phyloP scores from a whole-genome alignment of 139 green algal species.

The Coelastrella sp. region DNA sequence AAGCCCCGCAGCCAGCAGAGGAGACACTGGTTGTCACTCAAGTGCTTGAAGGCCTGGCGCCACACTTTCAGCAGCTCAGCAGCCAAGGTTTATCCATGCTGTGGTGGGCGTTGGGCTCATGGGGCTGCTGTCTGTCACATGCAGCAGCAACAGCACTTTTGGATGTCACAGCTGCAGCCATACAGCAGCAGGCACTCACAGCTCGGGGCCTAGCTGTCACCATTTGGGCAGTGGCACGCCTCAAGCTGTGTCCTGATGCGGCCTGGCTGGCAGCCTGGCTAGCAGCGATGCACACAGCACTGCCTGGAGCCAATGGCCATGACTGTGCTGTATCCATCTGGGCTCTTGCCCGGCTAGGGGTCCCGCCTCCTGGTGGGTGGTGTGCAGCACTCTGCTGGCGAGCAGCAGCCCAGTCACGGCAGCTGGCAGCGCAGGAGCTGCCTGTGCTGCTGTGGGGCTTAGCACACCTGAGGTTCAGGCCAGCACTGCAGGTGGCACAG shows the following conservation, averaged over 20 bases:
- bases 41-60: not conserved
- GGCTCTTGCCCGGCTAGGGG: conserved; percentile 3
- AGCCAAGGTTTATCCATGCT: conserved; percentile 25
- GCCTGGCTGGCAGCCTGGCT: conserved; percentile 38
- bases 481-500: not conserved
- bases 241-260: not conserved
- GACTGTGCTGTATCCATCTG: conserved; percentile 33
- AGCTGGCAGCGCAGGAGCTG: conserved; percentile 6
- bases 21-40: not conserved
- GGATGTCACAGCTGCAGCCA: not conserved
- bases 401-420: not conserved
- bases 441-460: conserved; percentile 40
- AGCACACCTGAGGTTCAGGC: conserved; percentile 32
- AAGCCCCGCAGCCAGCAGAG: not conserved
- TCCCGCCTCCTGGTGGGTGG: not conserved
- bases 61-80: not conserved
- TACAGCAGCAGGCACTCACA: not conserved
- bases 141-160: conserved; percentile 5
- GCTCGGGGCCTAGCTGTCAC: conserved; percentile 1
- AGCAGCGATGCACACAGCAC: not conserved
- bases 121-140: not conserved
- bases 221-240: conserved; percentile 20
- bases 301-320: not conserved
- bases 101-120: conserved; percentile 36
- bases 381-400: not conserved